Evolutionary conservation across 2,329 filamentous ascomycete species (phyloP).

Genomic region (Epichloe uncinata): DNA sequence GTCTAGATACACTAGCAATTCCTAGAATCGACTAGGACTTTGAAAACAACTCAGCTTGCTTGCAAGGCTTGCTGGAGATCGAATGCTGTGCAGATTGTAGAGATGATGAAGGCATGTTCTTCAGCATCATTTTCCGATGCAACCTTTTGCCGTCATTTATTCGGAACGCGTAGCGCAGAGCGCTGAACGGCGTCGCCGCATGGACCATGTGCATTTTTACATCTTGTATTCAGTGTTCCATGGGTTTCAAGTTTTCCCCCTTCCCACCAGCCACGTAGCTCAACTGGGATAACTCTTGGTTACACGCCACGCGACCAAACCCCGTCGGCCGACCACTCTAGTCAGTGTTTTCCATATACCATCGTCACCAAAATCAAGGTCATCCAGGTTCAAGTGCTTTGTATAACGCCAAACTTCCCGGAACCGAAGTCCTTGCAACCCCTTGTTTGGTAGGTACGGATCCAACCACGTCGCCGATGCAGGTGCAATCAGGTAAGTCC

Average conservation of each 20-base stretch:
- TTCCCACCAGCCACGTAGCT: background rate
- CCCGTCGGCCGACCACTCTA: conserved; percentile 51
- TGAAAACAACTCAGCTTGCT: conserved; percentile 1
- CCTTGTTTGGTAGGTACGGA: conserved; percentile 45
- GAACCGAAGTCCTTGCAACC: conserved; percentile 46
- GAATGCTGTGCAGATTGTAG: too few relatives aligned
- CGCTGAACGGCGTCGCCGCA: too few relatives aligned
- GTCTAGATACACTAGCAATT: background rate
- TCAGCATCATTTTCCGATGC: too few relatives aligned
- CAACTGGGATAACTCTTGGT: conserved; percentile 41
- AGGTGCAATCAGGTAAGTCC: conserved; percentile 61
- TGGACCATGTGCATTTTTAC: background rate
- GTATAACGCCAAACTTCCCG: conserved; percentile 56
- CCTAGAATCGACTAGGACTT: conserved; percentile 6
- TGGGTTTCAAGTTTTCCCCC: background rate
- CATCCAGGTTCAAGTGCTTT: conserved; percentile 63
- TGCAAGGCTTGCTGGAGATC: background rate
- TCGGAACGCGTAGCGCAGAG: background rate
- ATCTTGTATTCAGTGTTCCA: background rate
- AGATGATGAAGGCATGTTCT: too few relatives aligned
- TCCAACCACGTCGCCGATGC: conserved; percentile 59
- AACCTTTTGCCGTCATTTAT: too few relatives aligned
- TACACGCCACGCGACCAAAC: conserved; percentile 49
- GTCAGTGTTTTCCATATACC: conserved; percentile 59
- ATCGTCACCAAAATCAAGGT: conserved; percentile 66